Evolutionary conservation across 2,329 filamentous ascomycete species (phyloP).

Genomic region (Aureobasidium leucospermi): DNA sequence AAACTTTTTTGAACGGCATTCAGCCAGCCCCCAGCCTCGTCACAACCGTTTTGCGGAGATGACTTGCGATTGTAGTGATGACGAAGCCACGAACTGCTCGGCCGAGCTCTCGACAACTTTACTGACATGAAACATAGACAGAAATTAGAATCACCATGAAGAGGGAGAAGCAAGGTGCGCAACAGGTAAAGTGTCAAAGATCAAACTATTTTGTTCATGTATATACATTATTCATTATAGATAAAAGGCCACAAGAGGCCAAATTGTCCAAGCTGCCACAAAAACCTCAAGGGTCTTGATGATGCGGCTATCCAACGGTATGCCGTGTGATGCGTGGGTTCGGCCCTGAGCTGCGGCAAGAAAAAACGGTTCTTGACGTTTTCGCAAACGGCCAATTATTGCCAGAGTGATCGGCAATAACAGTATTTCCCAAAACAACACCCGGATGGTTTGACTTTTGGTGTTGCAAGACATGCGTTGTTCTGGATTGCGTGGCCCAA

Average conservation of each 20-base stretch:
- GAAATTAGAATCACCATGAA: neutral
- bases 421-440: neutral
- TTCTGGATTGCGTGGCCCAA: neutral
- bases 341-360: neutral
- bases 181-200: neutral
- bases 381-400: neutral
- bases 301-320: neutral
- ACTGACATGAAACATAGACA: neutral
- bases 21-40: neutral
- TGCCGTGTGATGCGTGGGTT: neutral
- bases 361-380: neutral
- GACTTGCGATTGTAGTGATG: neutral
- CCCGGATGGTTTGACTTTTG: neutral
- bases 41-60: constrained; percentile 3
- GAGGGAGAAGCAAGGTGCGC: no score
- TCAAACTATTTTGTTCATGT: neutral
- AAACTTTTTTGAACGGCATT: neutral
- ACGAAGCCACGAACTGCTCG: neutral
- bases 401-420: constrained; percentile 5
- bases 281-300: neutral
- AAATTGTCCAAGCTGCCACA: neutral
- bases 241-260: neutral
- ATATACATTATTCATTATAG: constrained; percentile 1
- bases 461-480: neutral
- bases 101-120: neutral